Evolutionary conservation across 805 yeast species (phyloP).

Genomic region (Wickerhamomyces strasburgensis): DNA sequence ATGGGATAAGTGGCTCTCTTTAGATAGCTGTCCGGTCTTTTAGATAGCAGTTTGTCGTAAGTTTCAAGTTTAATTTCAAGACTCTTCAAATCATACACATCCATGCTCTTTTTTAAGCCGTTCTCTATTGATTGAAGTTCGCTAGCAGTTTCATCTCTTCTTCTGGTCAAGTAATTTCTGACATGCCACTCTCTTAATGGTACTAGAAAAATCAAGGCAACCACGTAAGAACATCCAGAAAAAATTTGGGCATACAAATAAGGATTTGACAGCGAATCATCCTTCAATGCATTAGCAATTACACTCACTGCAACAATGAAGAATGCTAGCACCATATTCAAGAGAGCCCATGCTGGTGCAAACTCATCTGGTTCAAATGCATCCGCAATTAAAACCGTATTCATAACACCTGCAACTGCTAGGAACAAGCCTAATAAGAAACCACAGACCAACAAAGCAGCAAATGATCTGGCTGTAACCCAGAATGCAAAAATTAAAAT

Average conservation of each 20-base stretch:
- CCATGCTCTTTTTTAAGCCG: conserved; percentile 2
- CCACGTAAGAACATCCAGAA: conserved; percentile 44
- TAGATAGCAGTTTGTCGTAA: conserved; percentile 8
- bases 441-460: conserved; percentile 36
- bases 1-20: conserved; percentile 15
- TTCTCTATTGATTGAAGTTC: conserved; percentile 2
- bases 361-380: conserved; percentile 32
- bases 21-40: conserved; percentile 4
- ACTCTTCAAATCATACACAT: conserved; percentile 1
- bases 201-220: conserved; percentile 36
- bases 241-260: conserved; percentile 56
- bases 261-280: conserved; percentile 31
- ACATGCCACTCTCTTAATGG: conserved; percentile 49
- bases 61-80: not conserved
- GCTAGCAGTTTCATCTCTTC: conserved; percentile 2
- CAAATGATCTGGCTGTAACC: conserved; percentile 38
- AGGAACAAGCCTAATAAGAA: conserved; percentile 39
- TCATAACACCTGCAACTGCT: conserved; percentile 43
- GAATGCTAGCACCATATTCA: conserved; percentile 30
- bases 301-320: conserved; percentile 47
- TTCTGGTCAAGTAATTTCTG: conserved; percentile 25
- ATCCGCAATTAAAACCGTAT: conserved; percentile 38
- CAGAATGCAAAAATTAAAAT: conserved; percentile 42
- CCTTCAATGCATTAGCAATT: conserved; percentile 45
- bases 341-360: conserved; percentile 36